phyloP scores from a whole-genome alignment of 495 filamentous ascomycete species.

The Hypoxylon rickii region DNA sequence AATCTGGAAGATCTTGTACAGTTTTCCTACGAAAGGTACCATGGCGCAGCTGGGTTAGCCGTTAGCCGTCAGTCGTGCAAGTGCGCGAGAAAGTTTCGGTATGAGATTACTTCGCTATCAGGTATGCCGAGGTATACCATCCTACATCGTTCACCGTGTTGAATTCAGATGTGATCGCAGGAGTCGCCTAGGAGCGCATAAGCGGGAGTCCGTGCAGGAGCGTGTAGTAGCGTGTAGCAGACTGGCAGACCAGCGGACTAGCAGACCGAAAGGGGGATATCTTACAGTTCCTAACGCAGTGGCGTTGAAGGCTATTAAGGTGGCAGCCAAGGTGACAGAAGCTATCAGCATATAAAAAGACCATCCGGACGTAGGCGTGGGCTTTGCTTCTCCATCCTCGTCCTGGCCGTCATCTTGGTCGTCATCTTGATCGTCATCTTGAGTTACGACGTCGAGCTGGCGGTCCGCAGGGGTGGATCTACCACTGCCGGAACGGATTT shows the following conservation, averaged over 20 bases:
- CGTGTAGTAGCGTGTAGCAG: no score
- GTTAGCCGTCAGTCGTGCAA: no score
- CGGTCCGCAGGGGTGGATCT: no score
- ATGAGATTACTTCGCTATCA: constrained; percentile 51
- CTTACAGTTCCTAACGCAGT: constrained; percentile 29
- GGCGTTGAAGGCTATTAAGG: constrained; percentile 24
- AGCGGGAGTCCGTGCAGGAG: no score
- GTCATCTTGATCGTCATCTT: constrained; percentile 5
- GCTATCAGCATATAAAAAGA: constrained; percentile 14
- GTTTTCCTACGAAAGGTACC: constrained; percentile 38
- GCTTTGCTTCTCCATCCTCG: background rate
- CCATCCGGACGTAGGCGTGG: constrained; percentile 5
- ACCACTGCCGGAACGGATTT: no score
- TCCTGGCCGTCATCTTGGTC: background rate
- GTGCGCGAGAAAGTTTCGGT: no score
- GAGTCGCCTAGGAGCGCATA: constrained; percentile 47
- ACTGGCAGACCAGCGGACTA: no score
- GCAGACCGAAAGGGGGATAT: no score
- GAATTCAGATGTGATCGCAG: constrained; percentile 51
- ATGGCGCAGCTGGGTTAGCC: constrained; percentile 20
- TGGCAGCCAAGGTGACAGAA: constrained; percentile 16
- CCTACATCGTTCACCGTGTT: constrained; percentile 51
- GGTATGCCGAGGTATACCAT: constrained; percentile 59
- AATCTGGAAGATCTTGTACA: constrained; percentile 48
- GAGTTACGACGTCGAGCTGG: background rate